These are phyloP conservation scores for Xylaria scruposa DNA, from an alignment of 495 filamentous ascomycete genomes.

Conservation along the genomic window DNA sequence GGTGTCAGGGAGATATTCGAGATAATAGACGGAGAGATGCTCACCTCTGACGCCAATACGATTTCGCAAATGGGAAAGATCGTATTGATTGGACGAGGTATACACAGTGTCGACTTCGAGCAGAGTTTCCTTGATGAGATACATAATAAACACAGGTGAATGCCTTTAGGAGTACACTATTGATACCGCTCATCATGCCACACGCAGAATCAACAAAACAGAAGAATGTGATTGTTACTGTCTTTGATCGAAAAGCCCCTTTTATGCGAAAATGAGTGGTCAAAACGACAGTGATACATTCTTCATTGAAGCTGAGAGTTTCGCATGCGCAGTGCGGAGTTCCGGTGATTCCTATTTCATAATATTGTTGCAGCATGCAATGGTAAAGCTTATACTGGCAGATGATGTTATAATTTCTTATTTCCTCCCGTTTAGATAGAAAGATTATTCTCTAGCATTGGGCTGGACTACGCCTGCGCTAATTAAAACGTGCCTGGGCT, in stretches of 20 bases:
- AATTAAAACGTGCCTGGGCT: background rate
- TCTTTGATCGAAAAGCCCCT: background rate
- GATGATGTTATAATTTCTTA: background rate
- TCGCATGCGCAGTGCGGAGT: background rate
- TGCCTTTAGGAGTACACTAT: background rate
- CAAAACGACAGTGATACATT: background rate
- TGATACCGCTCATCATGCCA: background rate
- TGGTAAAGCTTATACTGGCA: background rate
- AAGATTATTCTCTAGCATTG: background rate
- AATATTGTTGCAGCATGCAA: background rate
- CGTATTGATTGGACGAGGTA: slow-evolving; percentile 76
- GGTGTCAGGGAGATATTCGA: slow-evolving; percentile 95
- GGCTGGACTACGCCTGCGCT: background rate
- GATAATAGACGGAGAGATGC: slow-evolving; percentile 68
- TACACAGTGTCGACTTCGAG: slow-evolving; percentile 58
- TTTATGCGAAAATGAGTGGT: background rate
- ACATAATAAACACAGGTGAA: slow-evolving; percentile 14
- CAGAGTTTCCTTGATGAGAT: slow-evolving; percentile 43
- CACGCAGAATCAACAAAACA: background rate
- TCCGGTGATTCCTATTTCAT: too few relatives aligned
- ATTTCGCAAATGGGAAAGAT: slow-evolving; percentile 66
- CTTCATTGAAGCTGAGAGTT: background rate
- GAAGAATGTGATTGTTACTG: background rate
- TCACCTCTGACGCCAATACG: slow-evolving; percentile 25
- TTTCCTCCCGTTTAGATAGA: too few relatives aligned